Evolutionary conservation across 345 rosid genomes (phyloP), one percentile per base, ranked within the genome.

Genomic region (Hibiscus mutabilis): DNA sequence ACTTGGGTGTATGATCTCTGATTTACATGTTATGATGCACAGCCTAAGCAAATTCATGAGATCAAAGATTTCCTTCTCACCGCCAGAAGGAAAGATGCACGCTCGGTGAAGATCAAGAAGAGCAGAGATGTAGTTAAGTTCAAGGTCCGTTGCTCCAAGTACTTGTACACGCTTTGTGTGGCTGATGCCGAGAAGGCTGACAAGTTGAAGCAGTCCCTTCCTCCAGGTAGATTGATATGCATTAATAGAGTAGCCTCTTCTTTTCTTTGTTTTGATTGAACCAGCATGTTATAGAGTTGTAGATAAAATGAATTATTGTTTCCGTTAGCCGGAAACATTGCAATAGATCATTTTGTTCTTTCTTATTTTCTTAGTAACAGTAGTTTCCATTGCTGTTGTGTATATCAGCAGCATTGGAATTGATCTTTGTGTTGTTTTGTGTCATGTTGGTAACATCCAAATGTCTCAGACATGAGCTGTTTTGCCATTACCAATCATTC

Each of bases 1-100:
- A 42, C 2, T 29, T 0, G 33, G 33, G 33, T 4, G 18, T 70
- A 1, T 62, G 4, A 14, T 15, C 4, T 64, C 25, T 57, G 5
- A 56, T 6, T 40, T 18, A 2, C 3, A 25, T 72, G 60, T 3
- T 70, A 21, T 67, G 60, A 16, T 57, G 21, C 51, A 70, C 79
- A 91, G 98, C 98, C 98, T 25, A 88, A 91, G 87, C 95, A 91
- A 82, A 91, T 91, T 66, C 94, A 87, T 5, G 98, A 94, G 89
- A 90, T 91, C 73, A 91, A 90, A 83, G 98, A 91, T 79, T 94
- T 94, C 84, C 98, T 94, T 77, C 84, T 91, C 55, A 90, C 97
- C 51, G 98, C 95, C 21, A 84, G 98, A 73, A 91, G 98, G 88
- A 94, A 94, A 59, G 97, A 94, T 76, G 97, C 95, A 0, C 82